Conservation (phyloP, 352 stramenopile genomes). For the Phytopythium sindhum region DNA sequence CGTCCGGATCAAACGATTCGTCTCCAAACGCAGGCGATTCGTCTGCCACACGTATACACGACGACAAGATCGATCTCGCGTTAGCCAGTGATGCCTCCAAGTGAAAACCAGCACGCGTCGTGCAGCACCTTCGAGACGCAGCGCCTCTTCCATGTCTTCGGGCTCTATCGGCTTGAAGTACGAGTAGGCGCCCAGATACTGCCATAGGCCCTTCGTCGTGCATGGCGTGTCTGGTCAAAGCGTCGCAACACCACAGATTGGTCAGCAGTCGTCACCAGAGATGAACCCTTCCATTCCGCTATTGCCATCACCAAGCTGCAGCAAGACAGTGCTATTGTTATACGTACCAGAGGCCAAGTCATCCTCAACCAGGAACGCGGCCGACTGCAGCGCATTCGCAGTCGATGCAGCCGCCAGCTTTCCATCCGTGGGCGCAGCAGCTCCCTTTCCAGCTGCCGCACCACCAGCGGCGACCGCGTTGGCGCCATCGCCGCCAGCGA, state of each 20-base stretch:
- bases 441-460: constrained; percentile 18
- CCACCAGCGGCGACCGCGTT: constrained; percentile 4
- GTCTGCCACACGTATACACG: neutral
- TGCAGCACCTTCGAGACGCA: constrained; percentile 56
- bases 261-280: neutral
- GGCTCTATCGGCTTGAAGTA: constrained; percentile 61
- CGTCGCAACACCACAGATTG: neutral
- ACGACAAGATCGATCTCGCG: neutral
- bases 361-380: constrained; percentile 50
- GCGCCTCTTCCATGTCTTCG: constrained; percentile 51
- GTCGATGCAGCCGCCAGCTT: constrained; percentile 15
- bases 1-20: neutral
- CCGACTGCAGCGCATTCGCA: constrained; percentile 20
- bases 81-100: neutral
- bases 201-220: constrained; percentile 67
- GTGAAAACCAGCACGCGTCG: neutral
- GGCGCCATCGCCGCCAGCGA: neutral
- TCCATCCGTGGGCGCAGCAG: constrained; percentile 10
- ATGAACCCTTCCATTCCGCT: neutral
- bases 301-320: too few species aligned
- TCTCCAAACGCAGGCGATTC: constrained; percentile 3
- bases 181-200: constrained; percentile 52
- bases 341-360: constrained; percentile 52
- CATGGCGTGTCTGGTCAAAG: constrained; percentile 49
- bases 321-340: neutral